phyloP scores from a whole-genome alignment of 495 filamentous ascomycete genomes.

The Daldinia concentrica region DNA sequence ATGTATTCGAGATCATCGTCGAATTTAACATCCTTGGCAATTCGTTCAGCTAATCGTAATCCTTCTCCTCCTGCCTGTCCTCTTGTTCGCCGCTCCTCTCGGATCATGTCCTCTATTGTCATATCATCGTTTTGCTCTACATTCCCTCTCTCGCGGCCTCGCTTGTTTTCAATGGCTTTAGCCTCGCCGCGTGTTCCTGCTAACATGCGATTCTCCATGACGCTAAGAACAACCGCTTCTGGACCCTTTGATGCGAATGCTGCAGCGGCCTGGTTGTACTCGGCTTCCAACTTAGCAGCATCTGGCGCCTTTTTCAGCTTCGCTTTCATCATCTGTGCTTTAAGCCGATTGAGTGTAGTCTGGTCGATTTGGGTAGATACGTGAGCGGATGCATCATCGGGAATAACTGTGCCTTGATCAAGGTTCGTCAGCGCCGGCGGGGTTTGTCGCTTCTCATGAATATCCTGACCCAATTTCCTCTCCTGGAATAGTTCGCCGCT shows the following conservation, averaged over 20 bases:
- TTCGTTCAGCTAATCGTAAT: constrained; percentile 83
- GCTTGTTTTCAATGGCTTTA: constrained; percentile 75
- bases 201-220: constrained; percentile 89
- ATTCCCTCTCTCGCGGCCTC: constrained; percentile 79
- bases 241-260: constrained; percentile 54
- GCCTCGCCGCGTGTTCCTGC: constrained; percentile 81
- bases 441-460: constrained; percentile 60
- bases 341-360: constrained; percentile 85
- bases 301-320: constrained; percentile 80
- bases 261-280: constrained; percentile 82
- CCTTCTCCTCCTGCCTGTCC: constrained; percentile 85
- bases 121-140: constrained; percentile 95
- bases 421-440: constrained; percentile 45
- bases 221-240: constrained; percentile 80
- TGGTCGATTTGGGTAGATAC: constrained; percentile 68
- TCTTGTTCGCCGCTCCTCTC: constrained; percentile 85
- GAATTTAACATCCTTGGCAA: constrained; percentile 92
- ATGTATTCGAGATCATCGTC: constrained; percentile 95
- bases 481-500: constrained; percentile 87
- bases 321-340: constrained; percentile 93
- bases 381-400: constrained; percentile 51
- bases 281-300: constrained; percentile 78
- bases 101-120: constrained; percentile 94
- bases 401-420: constrained; percentile 56
- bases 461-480: constrained; percentile 52